These are phyloP conservation scores for Ustilago lituana DNA, from an alignment of 1,284 basidiomycete species.

Conservation along the genomic window DNA sequence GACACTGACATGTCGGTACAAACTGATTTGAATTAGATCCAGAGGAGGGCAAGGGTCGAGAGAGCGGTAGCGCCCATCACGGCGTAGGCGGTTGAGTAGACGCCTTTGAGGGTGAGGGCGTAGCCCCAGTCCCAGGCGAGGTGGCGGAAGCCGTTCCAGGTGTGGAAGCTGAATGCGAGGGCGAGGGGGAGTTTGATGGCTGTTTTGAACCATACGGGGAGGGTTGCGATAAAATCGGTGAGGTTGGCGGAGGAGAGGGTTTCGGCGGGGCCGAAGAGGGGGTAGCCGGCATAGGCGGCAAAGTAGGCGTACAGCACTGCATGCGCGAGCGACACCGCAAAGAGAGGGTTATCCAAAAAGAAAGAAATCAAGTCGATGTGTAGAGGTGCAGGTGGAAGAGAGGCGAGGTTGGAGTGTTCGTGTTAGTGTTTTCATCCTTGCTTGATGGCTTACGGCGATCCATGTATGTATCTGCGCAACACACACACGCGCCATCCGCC, in stretches of 20 bases:
- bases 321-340: too few relatives aligned
- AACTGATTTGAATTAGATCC: slow-evolving; percentile 39
- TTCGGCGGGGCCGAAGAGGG: slow-evolving; percentile 72
- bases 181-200: slow-evolving; percentile 55
- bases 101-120: slow-evolving; percentile 63
- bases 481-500: too few relatives aligned
- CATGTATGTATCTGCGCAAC: too few relatives aligned
- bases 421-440: too few relatives aligned
- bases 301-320: slow-evolving; percentile 83
- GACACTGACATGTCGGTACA: too few relatives aligned
- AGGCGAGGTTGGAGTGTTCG: too few relatives aligned
- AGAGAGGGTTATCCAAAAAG: too few relatives aligned
- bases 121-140: slow-evolving; percentile 88
- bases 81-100: slow-evolving; percentile 59
- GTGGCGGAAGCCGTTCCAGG: slow-evolving; percentile 89
- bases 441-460: too few relatives aligned
- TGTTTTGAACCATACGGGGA: slow-evolving; percentile 68
- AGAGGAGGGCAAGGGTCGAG: slow-evolving; percentile 49
- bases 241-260: slow-evolving; percentile 80
- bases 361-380: too few relatives aligned
- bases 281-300: slow-evolving; percentile 84
- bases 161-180: slow-evolving; percentile 74
- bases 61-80: slow-evolving; percentile 55
- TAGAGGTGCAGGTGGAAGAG: too few relatives aligned
- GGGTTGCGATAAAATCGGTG: slow-evolving; percentile 75